Conservation (phyloP, 75 land plant species). For the Adiantum capillusveneris region DNA sequence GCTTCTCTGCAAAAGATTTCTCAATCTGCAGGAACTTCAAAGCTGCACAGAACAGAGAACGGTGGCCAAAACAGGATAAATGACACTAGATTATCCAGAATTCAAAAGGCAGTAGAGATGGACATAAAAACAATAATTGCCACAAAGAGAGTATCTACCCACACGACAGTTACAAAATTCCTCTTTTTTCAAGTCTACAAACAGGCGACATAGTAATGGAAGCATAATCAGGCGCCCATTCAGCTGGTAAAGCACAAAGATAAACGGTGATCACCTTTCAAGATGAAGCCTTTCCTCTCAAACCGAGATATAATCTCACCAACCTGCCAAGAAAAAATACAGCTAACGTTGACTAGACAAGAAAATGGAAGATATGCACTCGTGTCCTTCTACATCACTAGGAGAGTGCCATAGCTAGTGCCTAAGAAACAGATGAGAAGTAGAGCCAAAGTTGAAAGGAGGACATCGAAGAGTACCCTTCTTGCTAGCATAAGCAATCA, state of each 20-base stretch:
- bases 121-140: not conserved
- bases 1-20: slow-evolving; percentile 85
- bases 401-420: not conserved
- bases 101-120: not conserved
- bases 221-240: not conserved
- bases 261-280: slow-evolving; percentile 37
- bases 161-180: too few species aligned
- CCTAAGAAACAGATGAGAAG: not conserved
- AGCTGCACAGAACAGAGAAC: slow-evolving; percentile 20
- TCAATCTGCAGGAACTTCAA: slow-evolving; percentile 63
- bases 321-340: too few species aligned
- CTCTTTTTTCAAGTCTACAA: not conserved
- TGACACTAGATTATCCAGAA: too few species aligned
- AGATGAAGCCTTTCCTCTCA: slow-evolving; percentile 71
- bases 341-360: too few species aligned
- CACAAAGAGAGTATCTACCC: not conserved
- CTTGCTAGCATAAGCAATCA: not conserved
- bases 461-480: not conserved
- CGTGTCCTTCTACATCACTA: not conserved
- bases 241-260: not conserved
- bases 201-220: not conserved
- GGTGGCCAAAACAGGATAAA: not conserved
- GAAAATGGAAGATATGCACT: not conserved
- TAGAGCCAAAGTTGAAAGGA: not conserved
- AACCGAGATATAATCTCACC: slow-evolving; percentile 66